Evolutionary conservation across 2,329 filamentous ascomycete genomes (phyloP).

Genomic region (Alternaria consortialis): DNA sequence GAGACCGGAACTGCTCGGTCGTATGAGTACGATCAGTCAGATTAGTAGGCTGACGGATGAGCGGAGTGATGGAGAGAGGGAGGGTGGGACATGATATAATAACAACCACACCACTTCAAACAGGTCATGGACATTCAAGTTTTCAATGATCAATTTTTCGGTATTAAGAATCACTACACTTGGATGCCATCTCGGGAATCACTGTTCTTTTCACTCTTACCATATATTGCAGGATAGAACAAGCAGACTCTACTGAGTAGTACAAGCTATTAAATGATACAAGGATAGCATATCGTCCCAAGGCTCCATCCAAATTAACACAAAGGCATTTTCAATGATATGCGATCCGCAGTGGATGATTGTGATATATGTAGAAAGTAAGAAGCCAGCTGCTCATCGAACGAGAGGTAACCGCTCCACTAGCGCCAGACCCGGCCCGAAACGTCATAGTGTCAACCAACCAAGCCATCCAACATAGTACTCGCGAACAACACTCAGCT

Average conservation of each 20-base stretch:
- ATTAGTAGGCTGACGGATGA: slow-evolving; percentile 64
- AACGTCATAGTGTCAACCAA: slow-evolving; percentile 13
- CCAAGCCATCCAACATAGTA: slow-evolving; percentile 19
- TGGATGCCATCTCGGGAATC: neutral
- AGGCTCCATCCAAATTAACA: neutral
- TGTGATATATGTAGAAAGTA: neutral
- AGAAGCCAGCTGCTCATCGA: neutral
- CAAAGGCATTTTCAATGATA: neutral
- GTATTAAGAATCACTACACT: neutral
- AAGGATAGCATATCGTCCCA: neutral
- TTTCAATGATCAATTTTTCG: neutral
- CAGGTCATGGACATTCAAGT: neutral
- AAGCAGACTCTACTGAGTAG: neutral
- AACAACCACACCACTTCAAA: neutral
- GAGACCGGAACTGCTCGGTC: slow-evolving; percentile 44
- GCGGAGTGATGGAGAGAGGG: slow-evolving; percentile 23
- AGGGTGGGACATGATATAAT: slow-evolving; percentile 34
- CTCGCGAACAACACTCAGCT: slow-evolving; percentile 8
- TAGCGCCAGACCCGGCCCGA: slow-evolving; percentile 7
- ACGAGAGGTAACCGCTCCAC: neutral
- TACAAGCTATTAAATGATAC: neutral
- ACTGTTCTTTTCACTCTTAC: neutral
- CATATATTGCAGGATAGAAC: no score
- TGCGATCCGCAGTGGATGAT: neutral
- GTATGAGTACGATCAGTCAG: slow-evolving; percentile 61